Evolutionary conservation across 202 grass and related monocot species (phyloP).

Genomic region (Eragrostis tef): DNA sequence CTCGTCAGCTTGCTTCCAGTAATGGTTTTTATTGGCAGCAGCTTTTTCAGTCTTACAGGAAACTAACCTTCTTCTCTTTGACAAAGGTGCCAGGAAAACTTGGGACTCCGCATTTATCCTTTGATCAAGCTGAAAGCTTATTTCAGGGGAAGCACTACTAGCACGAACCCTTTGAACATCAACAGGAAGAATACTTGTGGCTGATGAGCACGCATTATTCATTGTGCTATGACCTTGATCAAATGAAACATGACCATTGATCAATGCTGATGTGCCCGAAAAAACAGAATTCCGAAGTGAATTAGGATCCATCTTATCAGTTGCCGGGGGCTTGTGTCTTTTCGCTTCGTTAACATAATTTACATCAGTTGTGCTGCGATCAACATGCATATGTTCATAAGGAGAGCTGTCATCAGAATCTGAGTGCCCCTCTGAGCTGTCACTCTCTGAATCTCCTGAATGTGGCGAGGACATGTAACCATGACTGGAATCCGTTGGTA

Average conservation of each 20-base stretch:
- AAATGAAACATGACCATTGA: slow-evolving; percentile 59
- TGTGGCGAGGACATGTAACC: slow-evolving; percentile 53
- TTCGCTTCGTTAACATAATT: slow-evolving; percentile 48
- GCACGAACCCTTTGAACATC: slow-evolving; percentile 44
- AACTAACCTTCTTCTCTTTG: slow-evolving; percentile 75
- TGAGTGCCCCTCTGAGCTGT: slow-evolving; percentile 54
- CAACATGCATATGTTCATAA: slow-evolving; percentile 45
- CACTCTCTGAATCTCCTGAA: slow-evolving; percentile 54
- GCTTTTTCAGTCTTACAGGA: slow-evolving; percentile 63
- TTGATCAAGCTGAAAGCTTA: slow-evolving; percentile 60
- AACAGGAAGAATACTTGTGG: slow-evolving; percentile 52
- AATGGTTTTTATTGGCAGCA: slow-evolving; percentile 44
- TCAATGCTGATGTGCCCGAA: slow-evolving; percentile 21
- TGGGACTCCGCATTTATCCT: slow-evolving; percentile 54
- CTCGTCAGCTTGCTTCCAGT: slow-evolving; percentile 52
- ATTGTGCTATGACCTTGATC: slow-evolving; percentile 42
- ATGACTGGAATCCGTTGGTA: slow-evolving; percentile 61
- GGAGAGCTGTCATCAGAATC: slow-evolving; percentile 56
- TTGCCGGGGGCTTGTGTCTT: slow-evolving; percentile 28
- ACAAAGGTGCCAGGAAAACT: slow-evolving; percentile 55
- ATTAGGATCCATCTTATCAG: slow-evolving; percentile 48
- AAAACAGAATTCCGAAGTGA: slow-evolving; percentile 42
- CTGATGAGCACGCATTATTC: slow-evolving; percentile 39
- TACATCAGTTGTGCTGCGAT: slow-evolving; percentile 41
- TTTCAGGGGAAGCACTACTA: slow-evolving; percentile 53